Conservation (phyloP, 352 stramenopile genomes). For the Pythium folliculosum region DNA sequence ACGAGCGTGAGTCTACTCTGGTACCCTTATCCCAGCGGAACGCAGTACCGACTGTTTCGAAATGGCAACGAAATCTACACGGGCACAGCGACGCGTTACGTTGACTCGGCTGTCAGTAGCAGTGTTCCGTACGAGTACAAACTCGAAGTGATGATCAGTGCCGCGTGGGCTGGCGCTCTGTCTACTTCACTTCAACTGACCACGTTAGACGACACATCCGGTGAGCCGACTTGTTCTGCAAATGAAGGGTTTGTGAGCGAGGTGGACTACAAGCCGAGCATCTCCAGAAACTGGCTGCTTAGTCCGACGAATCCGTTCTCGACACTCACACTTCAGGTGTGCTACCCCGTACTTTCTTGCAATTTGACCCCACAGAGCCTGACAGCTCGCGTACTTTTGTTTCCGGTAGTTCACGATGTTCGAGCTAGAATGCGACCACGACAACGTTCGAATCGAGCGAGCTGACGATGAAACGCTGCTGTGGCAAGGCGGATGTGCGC, state of each 20-base stretch:
- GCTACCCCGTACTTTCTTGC: not conserved
- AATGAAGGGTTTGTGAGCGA: slow-evolving; percentile 34
- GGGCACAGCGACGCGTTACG: slow-evolving; percentile 14
- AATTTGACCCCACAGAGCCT: not conserved
- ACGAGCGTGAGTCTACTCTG: slow-evolving; percentile 41
- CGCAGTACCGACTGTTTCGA: slow-evolving; percentile 42
- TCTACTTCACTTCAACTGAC: slow-evolving; percentile 5
- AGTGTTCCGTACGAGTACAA: slow-evolving; percentile 15
- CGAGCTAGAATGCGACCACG: slow-evolving; percentile 71
- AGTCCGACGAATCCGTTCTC: slow-evolving; percentile 17
- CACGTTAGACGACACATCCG: slow-evolving; percentile 6
- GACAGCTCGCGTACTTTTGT: not conserved
- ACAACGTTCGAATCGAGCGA: slow-evolving; percentile 50
- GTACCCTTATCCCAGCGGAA: slow-evolving; percentile 41
- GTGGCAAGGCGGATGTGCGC: slow-evolving; percentile 59
- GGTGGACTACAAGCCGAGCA: slow-evolving; percentile 39
- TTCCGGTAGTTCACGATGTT: slow-evolving; percentile 40
- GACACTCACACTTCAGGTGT: slow-evolving; percentile 29
- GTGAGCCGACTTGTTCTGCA: slow-evolving; percentile 28
- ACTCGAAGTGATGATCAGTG: slow-evolving; percentile 12
- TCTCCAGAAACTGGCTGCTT: slow-evolving; percentile 42
- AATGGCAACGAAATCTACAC: slow-evolving; percentile 27
- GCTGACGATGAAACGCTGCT: slow-evolving; percentile 27
- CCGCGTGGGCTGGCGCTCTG: not conserved
- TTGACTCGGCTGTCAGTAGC: slow-evolving; percentile 2